Conservation (phyloP, 164 flowering plant genomes). For the Saururus chinensis region DNA sequence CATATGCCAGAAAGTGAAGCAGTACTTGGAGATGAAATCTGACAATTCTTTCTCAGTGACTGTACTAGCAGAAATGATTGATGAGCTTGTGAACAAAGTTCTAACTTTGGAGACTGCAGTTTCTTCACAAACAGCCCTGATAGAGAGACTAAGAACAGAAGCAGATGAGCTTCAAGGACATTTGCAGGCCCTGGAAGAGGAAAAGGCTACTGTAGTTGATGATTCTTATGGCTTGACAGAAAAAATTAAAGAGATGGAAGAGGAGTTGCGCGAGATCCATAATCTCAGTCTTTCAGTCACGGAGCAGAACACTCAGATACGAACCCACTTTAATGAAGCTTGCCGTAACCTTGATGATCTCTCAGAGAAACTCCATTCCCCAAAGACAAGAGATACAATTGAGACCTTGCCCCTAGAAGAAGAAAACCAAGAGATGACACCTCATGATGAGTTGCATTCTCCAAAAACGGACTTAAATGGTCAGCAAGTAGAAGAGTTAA, state of each 20-base stretch:
- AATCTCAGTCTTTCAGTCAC: constrained; percentile 25
- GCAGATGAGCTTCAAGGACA: constrained; percentile 55
- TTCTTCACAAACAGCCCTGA: constrained; percentile 60
- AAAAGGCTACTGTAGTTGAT: constrained; percentile 23
- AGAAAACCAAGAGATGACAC: neutral
- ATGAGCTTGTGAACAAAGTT: constrained; percentile 73
- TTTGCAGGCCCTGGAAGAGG: constrained; percentile 52
- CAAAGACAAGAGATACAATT: constrained; percentile 1
- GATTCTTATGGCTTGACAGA: constrained; percentile 24
- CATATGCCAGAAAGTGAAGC: constrained; percentile 19
- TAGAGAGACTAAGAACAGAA: constrained; percentile 50
- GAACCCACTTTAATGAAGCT: constrained; percentile 37
- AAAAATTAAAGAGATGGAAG: constrained; percentile 40
- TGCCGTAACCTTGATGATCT: constrained; percentile 34
- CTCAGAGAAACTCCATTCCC: constrained; percentile 26
- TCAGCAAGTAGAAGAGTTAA: neutral
- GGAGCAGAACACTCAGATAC: constrained; percentile 27
- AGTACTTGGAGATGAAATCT: constrained; percentile 20
- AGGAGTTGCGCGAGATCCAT: constrained; percentile 33
- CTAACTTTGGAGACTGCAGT: constrained; percentile 44
- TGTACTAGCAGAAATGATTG: constrained; percentile 73
- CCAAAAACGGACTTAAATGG: neutral
- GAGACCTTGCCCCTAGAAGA: neutral
- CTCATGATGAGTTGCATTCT: no score
- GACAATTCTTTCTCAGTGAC: constrained; percentile 30